Conservation (phyloP, 2,329 filamentous ascomycete genomes). For the Pestalotiopsis fici region DNA sequence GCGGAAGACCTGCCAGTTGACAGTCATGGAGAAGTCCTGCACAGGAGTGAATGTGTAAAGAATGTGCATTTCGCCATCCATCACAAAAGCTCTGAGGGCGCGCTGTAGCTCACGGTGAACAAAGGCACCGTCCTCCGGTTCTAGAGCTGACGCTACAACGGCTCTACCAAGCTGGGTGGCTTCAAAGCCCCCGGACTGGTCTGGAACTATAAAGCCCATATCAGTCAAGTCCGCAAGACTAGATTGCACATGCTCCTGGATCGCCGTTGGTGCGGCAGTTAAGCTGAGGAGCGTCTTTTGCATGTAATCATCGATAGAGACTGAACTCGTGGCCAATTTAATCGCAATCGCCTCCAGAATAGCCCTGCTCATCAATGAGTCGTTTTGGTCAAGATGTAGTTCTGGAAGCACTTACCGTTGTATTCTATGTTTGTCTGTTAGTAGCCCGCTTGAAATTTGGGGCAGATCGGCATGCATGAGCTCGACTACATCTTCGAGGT, state of each 20-base stretch:
- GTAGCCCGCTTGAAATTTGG: constrained; percentile 67
- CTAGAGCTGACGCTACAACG: constrained; percentile 71
- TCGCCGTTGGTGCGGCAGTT: constrained; percentile 49
- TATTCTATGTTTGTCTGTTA: constrained; percentile 66
- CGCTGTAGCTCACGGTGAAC: constrained; percentile 68
- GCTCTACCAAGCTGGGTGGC: constrained; percentile 70
- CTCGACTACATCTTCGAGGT: constrained; percentile 69
- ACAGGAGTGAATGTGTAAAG: constrained; percentile 78
- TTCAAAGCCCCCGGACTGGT: constrained; percentile 52
- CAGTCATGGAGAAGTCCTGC: constrained; percentile 52
- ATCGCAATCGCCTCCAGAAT: constrained; percentile 72
- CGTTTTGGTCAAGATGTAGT: not conserved
- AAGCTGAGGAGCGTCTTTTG: constrained; percentile 66
- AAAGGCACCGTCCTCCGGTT: constrained; percentile 75
- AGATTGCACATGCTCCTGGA: constrained; percentile 55
- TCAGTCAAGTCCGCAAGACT: constrained; percentile 60
- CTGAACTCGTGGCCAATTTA: constrained; percentile 64
- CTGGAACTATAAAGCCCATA: constrained; percentile 55
- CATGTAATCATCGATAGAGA: constrained; percentile 69
- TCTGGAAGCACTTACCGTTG: constrained; percentile 51
- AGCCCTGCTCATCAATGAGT: constrained; percentile 46
- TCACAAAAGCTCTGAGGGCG: constrained; percentile 72
- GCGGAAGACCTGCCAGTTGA: constrained; percentile 75
- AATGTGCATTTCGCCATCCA: constrained; percentile 80
- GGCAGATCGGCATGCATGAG: constrained; percentile 74